Percentiles rank a stretch among this genome's conserved stretches.
Conservation (phyloP, 345 rosid species). For the Lenwebbia sp. region DNA sequence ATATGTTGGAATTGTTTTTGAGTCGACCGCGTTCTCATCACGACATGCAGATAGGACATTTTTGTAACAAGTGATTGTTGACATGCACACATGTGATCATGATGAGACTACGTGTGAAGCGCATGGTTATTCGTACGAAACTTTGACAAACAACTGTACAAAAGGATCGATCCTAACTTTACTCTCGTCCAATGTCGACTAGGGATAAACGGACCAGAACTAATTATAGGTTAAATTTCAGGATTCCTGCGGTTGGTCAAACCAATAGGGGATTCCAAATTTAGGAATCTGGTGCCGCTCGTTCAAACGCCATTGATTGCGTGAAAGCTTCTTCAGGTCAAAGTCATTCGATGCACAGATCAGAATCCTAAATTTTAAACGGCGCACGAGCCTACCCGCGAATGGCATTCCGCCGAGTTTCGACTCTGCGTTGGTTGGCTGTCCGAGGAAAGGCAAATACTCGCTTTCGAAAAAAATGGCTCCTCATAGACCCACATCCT, state of each 20-base stretch:
- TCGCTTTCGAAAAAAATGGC: neutral
- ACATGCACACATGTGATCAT: neutral
- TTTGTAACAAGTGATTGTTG: neutral
- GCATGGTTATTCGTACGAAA: neutral
- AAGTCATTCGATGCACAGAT: neutral
- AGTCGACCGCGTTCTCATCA: neutral
- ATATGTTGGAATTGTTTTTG: neutral
- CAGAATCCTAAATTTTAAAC: neutral
- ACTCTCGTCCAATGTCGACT: neutral
- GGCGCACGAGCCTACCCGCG: neutral
- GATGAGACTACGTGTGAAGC: neutral
- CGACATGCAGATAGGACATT: too few species aligned
- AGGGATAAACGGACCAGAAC: neutral
- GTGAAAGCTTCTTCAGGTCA: neutral
- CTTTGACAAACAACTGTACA: neutral
- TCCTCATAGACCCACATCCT: too few species aligned
- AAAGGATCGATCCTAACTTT: neutral
- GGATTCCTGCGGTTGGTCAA: neutral
- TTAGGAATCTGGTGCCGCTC: rapidly evolving
- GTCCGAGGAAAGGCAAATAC: too few species aligned
- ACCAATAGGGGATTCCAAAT: neutral
- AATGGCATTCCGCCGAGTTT: neutral
- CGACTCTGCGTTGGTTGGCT: neutral
- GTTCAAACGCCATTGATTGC: neutral
- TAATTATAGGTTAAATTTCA: neutral